Base-by-base conservation (phyloP, 257 asterid species). In the Scutellaria galericulata region DNA sequence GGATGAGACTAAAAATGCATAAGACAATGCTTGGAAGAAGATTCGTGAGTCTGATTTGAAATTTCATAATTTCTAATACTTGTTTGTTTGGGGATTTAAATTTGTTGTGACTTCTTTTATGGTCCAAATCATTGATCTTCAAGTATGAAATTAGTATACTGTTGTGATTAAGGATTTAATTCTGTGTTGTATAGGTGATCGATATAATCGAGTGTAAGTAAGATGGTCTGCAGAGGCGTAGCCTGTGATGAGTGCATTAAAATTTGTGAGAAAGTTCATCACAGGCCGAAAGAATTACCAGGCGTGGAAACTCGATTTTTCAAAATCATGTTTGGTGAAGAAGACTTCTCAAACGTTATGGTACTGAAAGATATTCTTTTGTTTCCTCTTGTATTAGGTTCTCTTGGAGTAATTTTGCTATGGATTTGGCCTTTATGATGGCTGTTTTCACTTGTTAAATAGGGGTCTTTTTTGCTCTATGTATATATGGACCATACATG, bases 291-390 rank as follows among this genome's bases (percentile, higher is more conserved):
- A 52, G 64, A 48, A n/a, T 7, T 59, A 37, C 11, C 75, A 6
- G 14, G 12, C 13, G 27, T 0, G 4, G 31, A 58, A 48, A 9
- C 48, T 45, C 79, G 84, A 47, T 83, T 80, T 65, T 67, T 75
- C 61, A 77, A 77, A 59, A 0, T 75, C 75, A 37, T 75, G 79
- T 7, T 62, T 31, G 78, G 69, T 68, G 20, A 46, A 9, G 54
- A 71, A 9, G 54, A 71, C 51, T n/a, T 13, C 74, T 27, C 65
- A 3, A 8, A 80, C 46, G 3, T 18, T 72, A 3, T 83, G 85
- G 83, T 80, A 83, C 74, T 62, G 7, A 22, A 7, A 5, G 9
- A 5, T 53, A 7, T 53, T 27, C 24, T 31, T 9, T 18, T 42
- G 14, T 39, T 37, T 54, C n/a, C 59, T 56, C 22, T 7, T 3